Percentiles rank a stretch among this genome's conserved stretches.
phyloP scores from a whole-genome alignment of 2,329 filamentous ascomycete species.

The Hymenoscyphus infarciens region DNA sequence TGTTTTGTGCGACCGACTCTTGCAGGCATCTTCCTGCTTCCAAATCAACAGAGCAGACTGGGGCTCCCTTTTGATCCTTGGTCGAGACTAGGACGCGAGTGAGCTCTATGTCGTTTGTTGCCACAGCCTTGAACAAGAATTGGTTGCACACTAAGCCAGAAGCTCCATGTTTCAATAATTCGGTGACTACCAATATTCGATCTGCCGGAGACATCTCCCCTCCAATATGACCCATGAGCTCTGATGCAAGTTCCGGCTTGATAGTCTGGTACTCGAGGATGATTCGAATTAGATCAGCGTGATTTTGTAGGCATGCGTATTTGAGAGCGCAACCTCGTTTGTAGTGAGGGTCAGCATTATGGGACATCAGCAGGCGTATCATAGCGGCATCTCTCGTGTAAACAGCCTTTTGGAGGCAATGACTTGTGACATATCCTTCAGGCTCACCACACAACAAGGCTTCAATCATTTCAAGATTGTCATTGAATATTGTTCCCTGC shows the following conservation, averaged over 20 bases:
- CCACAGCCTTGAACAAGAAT: slow-evolving; percentile 25
- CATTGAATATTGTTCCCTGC: slow-evolving; percentile 38
- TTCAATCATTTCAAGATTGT: slow-evolving; percentile 52
- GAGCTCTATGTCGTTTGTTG: slow-evolving; percentile 24
- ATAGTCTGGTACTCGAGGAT: slow-evolving; percentile 18
- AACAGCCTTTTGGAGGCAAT: slow-evolving; percentile 19
- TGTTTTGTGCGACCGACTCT: slow-evolving; percentile 18
- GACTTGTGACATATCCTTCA: slow-evolving; percentile 40
- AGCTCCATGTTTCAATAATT: slow-evolving; percentile 23
- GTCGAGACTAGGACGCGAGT: slow-evolving; percentile 9
- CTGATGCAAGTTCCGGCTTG: slow-evolving; percentile 19
- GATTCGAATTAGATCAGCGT: slow-evolving; percentile 15
- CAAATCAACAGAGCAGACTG: slow-evolving; percentile 28
- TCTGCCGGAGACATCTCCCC: slow-evolving; percentile 8
- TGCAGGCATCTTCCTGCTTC: slow-evolving; percentile 25
- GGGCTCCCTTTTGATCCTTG: slow-evolving; percentile 8
- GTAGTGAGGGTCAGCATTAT: slow-evolving; percentile 53
- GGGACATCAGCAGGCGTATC: slow-evolving; percentile 49
- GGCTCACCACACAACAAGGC: slow-evolving; percentile 57
- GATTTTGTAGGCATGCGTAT: slow-evolving; percentile 35
- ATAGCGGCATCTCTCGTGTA: slow-evolving; percentile 33
- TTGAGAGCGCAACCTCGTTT: slow-evolving; percentile 36
- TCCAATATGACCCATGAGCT: slow-evolving; percentile 16
- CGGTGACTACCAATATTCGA: slow-evolving; percentile 17
- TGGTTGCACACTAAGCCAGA: slow-evolving; percentile 25